A percentile compares a stretch with the other conserved stretches of the same genome.
Evolutionary conservation across 495 filamentous ascomycete genomes (phyloP).

Genomic region (Aspergillus carlsbadensis): DNA sequence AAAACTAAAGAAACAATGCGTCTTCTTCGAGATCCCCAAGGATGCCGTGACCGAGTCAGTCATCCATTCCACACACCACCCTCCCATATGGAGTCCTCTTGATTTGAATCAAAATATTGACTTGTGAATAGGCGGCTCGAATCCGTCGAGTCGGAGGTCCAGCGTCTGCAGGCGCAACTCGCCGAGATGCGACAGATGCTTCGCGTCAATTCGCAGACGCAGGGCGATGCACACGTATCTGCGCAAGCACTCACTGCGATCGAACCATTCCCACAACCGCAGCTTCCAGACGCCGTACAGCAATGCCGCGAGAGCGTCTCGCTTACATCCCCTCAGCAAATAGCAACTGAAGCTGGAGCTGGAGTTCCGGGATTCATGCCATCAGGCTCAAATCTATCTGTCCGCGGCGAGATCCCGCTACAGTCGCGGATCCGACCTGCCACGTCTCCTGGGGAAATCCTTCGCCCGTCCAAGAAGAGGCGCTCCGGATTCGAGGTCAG

Average conservation of each 20-base stretch:
- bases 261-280: neutral
- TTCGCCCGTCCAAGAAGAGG: slow-evolving; percentile 22
- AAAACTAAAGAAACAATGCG: slow-evolving; percentile 33
- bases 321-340: neutral
- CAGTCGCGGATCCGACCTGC: neutral
- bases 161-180: slow-evolving; percentile 28
- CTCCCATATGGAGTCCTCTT: neutral
- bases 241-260: neutral
- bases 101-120: neutral
- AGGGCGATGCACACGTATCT: too few species aligned
- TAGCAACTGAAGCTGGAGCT: too few species aligned
- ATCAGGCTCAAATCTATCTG: too few species aligned
- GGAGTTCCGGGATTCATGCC: too few species aligned
- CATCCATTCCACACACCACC: neutral
- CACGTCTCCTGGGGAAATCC: neutral
- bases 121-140: slow-evolving; percentile 26
- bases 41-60: slow-evolving; percentile 35
- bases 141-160: slow-evolving; percentile 34
- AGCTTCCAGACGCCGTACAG: too few species aligned
- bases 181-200: slow-evolving; percentile 29
- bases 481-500: slow-evolving; percentile 39
- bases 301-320: neutral
- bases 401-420: neutral
- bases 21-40: slow-evolving; percentile 39
- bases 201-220: slow-evolving; percentile 1